Evolutionary conservation across 2,329 filamentous ascomycete genomes (phyloP), one percentile per base, ranked within the genome.

Genomic region (Neonectria hederae): DNA sequence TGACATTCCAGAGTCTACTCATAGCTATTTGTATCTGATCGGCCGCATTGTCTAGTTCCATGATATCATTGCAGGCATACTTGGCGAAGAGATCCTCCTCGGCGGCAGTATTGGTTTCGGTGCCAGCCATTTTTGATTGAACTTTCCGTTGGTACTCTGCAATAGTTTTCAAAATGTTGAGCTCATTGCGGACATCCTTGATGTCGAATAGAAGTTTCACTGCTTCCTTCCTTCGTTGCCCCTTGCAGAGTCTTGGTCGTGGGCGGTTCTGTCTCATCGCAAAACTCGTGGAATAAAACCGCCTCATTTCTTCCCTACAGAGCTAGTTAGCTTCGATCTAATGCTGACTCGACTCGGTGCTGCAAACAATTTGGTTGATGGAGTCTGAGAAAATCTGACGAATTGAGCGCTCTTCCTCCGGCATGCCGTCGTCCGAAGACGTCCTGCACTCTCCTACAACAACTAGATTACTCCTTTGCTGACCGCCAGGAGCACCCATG

Each of bases 181-280:
- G 48, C 59, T 73, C 70, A 2, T 74, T 69, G 1, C 70, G 69
- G 11, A 73, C 55, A 28, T 74, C 72, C 54, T 74, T 74, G 13
- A 73, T 68, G 0, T 71, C 60, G 6, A 67, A 54, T 14, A 56
- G 63, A 1, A 68, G 56, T 5, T 59, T 21, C 5, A 56, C 63
- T 9, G 66, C 57, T 8, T 51, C 30, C 13, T 57, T 32, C 26
- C 28, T 30, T 30, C 28, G 3, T 14, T 35, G 32, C 10, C 32
- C 17, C 5, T 17, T 14, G 32, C 13, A 35, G 4, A 0, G 5
- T 6, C 11, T 17, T 6, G 10, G 17, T 35, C 4, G 10, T 17
- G 14, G 2, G 11, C 2, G 13, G 13, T 10, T 17, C 7, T 35
- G 13, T 5, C 14, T 14, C 13, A 35, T 35, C 32, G 13, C 32